These are phyloP conservation scores for Bruguiera sexangula DNA, from an alignment of 345 rosid species.

Conservation along the genomic window DNA sequence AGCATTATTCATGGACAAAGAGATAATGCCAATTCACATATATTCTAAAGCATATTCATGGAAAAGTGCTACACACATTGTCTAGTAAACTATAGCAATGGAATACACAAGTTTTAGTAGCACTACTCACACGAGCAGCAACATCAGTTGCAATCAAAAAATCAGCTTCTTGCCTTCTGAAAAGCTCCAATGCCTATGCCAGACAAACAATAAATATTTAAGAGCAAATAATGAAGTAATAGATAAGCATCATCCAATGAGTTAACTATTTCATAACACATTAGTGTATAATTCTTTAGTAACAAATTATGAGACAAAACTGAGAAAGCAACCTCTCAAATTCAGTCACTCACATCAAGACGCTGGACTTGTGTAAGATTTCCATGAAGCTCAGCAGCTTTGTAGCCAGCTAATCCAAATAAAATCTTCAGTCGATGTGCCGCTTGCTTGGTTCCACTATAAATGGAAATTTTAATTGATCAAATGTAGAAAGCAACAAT, in stretches of 20 bases:
- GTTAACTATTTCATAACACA: neutral
- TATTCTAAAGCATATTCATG: neutral
- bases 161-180: constrained; percentile 89
- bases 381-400: constrained; percentile 98
- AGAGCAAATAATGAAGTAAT: neutral
- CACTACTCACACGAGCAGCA: constrained; percentile 82
- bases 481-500: neutral
- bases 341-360: constrained; percentile 67
- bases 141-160: constrained; percentile 95
- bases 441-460: constrained; percentile 93
- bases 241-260: neutral
- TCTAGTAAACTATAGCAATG: neutral
- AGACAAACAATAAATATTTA: constrained; percentile 14
- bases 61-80: neutral
- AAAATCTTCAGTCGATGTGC: constrained; percentile 95
- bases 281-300: neutral
- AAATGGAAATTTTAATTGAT: constrained; percentile 19
- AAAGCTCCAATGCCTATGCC: constrained; percentile 80
- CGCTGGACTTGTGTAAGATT: constrained; percentile 97
- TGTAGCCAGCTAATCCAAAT: constrained; percentile 75
- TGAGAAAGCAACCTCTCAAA: neutral
- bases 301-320: neutral
- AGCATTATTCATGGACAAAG: neutral
- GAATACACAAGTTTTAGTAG: neutral
- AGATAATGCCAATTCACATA: neutral